phyloP scores from a whole-genome alignment of 371 early-diverging fungal species.

The Mortierella sp. region DNA sequence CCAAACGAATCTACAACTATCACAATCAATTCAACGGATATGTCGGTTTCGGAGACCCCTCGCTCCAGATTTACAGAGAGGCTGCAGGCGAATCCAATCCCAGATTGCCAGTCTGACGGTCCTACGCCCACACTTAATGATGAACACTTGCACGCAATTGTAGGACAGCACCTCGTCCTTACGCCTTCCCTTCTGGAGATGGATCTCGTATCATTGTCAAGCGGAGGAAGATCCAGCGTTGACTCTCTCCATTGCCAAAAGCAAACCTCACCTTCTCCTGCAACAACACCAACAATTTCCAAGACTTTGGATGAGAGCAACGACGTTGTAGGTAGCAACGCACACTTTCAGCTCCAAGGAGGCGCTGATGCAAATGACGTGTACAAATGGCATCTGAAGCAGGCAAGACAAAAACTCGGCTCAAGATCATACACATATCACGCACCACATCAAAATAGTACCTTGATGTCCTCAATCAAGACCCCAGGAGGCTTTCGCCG shows the following conservation, averaged over 20 bases:
- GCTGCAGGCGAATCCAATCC: conserved; percentile 17
- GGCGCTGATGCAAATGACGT: conserved; percentile 69
- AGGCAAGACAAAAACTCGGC: conserved; percentile 23
- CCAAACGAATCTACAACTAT: not conserved
- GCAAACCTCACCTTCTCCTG: not conserved
- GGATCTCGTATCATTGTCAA: not conserved
- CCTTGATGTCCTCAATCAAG: conserved; percentile 44
- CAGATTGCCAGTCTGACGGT: conserved; percentile 2
- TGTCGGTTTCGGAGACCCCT: conserved; percentile 3
- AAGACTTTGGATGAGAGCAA: conserved; percentile 1
- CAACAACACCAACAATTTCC: conserved; percentile 4
- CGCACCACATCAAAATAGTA: conserved; percentile 9
- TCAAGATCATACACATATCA: conserved; percentile 39
- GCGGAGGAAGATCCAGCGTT: not conserved
- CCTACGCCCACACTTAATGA: conserved; percentile 18
- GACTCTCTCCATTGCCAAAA: not conserved
- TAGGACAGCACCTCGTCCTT: conserved; percentile 36
- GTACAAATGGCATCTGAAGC: conserved; percentile 67
- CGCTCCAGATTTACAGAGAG: conserved; percentile 34
- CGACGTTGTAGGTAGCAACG: not conserved
- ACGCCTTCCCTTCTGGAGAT: conserved; percentile 16
- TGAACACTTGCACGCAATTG: conserved; percentile 33
- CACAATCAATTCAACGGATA: not conserved
- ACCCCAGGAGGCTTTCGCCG: conserved; percentile 84
- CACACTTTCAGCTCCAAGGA: conserved; percentile 61